Conservation (phyloP, 2,329 filamentous ascomycete genomes). For the Ceratocystiopsis sp. region DNA sequence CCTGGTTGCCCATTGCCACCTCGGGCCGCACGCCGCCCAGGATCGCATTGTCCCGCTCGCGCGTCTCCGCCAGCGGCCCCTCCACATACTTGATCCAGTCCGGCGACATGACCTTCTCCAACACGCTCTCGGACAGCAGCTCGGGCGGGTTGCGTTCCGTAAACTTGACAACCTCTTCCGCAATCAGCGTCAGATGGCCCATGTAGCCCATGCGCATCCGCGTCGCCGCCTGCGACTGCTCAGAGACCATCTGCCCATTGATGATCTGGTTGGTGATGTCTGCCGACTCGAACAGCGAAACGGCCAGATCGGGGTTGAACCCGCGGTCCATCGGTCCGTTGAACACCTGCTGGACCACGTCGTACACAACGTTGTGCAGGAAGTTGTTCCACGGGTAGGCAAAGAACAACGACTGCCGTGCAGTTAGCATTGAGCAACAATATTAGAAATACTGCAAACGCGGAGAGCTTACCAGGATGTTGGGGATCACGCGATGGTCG, state of each 20-base stretch:
- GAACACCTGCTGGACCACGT: conserved; percentile 97
- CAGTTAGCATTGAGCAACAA: conserved; percentile 3
- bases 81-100: conserved; percentile 95
- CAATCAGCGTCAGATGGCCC: conserved; percentile 92
- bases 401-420: conserved; percentile 78
- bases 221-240: conserved; percentile 65
- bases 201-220: conserved; percentile 95
- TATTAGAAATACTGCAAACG: not conserved
- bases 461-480: conserved; percentile 62
- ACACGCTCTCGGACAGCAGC: conserved; percentile 62
- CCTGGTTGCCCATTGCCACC: conserved; percentile 65
- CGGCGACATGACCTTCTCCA: conserved; percentile 75
- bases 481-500: conserved; percentile 83
- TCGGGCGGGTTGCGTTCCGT: conserved; percentile 87
- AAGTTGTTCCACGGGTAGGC: conserved; percentile 99
- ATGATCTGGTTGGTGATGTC: conserved; percentile 85
- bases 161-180: conserved; percentile 97
- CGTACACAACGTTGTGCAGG: conserved; percentile 95
- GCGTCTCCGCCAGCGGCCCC: conserved; percentile 76
- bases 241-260: conserved; percentile 72
- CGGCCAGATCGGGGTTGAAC: conserved; percentile 75
- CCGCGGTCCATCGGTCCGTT: conserved; percentile 96
- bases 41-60: conserved; percentile 95
- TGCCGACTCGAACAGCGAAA: conserved; percentile 83
- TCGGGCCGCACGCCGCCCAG: conserved; percentile 89